These are phyloP conservation scores for Rhodotorula sp. DNA, from an alignment of 1,284 basidiomycete genomes.

Conservation along the genomic window DNA sequence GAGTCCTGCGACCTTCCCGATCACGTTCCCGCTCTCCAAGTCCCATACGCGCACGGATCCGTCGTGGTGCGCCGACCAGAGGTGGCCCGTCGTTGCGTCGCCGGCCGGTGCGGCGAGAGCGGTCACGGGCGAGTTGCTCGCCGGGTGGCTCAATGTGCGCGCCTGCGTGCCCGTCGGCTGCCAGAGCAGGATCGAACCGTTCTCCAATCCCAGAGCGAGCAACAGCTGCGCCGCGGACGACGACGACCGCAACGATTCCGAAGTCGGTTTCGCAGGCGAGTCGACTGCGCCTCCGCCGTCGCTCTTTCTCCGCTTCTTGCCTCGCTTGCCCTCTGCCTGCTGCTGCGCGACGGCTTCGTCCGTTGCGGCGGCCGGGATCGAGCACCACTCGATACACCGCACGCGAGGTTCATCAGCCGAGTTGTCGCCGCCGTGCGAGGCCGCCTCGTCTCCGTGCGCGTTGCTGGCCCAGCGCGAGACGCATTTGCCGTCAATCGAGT, in stretches of 20 bases:
- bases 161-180: slow-evolving; percentile 28
- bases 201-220: slow-evolving; percentile 36
- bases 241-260: neutral
- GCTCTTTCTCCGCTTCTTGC: slow-evolving; percentile 42
- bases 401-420: slow-evolving; percentile 28
- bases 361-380: slow-evolving; percentile 9
- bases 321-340: slow-evolving; percentile 25
- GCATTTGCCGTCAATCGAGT: slow-evolving; percentile 33
- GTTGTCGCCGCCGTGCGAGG: neutral
- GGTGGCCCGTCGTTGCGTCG: slow-evolving; percentile 20
- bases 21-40: slow-evolving; percentile 6
- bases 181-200: slow-evolving; percentile 34
- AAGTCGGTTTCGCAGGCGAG: slow-evolving; percentile 4
- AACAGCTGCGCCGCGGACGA: slow-evolving; percentile 8
- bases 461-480: slow-evolving; percentile 38
- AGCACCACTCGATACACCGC: slow-evolving; percentile 33
- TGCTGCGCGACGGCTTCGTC: neutral
- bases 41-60: slow-evolving; percentile 38
- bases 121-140: slow-evolving; percentile 32
- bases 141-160: slow-evolving; percentile 28
- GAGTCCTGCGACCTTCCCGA: slow-evolving; percentile 27
- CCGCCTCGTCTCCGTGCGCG: slow-evolving; percentile 5
- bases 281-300: slow-evolving; percentile 29
- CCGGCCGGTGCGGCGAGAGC: slow-evolving; percentile 29
- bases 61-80: slow-evolving; percentile 41